A percentile compares a stretch with the other conserved stretches of the same genome.
These are phyloP conservation scores for Ustanciosporium gigantosporum DNA, from an alignment of 1,284 basidiomycete genomes.

Conservation along the genomic window DNA sequence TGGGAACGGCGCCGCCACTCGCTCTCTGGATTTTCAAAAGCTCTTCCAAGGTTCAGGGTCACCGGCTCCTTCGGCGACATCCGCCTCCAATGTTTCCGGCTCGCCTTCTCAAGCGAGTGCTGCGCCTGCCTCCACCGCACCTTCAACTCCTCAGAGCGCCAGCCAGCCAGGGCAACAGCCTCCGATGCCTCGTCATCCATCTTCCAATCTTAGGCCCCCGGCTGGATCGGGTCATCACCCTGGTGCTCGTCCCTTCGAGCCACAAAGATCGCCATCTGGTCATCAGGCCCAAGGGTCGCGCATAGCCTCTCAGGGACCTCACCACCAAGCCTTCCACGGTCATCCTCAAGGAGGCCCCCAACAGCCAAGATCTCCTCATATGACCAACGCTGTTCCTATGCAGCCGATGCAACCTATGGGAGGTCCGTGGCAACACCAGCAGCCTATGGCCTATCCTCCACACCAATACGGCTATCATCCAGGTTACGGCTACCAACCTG, in stretches of 20 bases:
- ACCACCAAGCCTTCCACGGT: slow-evolving; percentile 38
- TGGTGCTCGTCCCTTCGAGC: slow-evolving; percentile 43
- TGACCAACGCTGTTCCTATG: slow-evolving; percentile 45
- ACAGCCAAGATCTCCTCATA: slow-evolving; percentile 51
- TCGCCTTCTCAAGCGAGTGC: slow-evolving; percentile 33
- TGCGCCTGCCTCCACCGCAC: slow-evolving; percentile 20
- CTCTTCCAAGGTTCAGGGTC: slow-evolving; percentile 55
- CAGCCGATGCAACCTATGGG: slow-evolving; percentile 50
- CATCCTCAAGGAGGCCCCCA: slow-evolving; percentile 37
- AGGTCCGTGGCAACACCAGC: slow-evolving; percentile 42
- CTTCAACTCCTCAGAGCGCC: slow-evolving; percentile 18
- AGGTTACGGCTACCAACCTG: slow-evolving; percentile 46
- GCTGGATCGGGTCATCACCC: slow-evolving; percentile 35
- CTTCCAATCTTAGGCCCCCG: slow-evolving; percentile 43
- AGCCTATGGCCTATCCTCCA: slow-evolving; percentile 38
- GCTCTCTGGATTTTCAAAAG: slow-evolving; percentile 58
- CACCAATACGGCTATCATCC: slow-evolving; percentile 48
- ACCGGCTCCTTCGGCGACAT: slow-evolving; percentile 24
- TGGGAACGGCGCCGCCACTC: slow-evolving; percentile 36
- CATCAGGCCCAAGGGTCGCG: slow-evolving; percentile 29
- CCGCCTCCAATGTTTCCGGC: slow-evolving; percentile 21
- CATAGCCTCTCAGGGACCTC: slow-evolving; percentile 24
- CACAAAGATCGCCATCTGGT: slow-evolving; percentile 41
- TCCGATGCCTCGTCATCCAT: slow-evolving; percentile 23
- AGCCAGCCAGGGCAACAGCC: slow-evolving; percentile 5